Percentiles rank a stretch among this genome's conserved stretches.
These are phyloP conservation scores for Lindgomyces ingoldianus DNA, from an alignment of 495 filamentous ascomycete genomes.

Conservation along the genomic window DNA sequence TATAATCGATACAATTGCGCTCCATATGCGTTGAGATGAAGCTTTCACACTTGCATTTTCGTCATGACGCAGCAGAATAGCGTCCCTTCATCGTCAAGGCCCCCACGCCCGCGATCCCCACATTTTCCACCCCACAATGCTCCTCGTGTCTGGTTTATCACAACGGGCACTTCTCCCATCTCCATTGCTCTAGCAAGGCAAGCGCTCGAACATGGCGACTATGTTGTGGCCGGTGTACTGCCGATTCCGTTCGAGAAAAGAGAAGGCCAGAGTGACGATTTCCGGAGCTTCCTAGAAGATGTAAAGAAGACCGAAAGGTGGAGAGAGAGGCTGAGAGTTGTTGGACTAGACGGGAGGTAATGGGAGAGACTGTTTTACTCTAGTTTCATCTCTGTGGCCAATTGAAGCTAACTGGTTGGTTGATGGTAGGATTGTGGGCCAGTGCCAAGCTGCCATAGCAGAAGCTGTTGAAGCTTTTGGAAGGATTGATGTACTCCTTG, in stretches of 20 bases:
- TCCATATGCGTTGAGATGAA: background rate
- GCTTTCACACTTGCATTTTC: background rate
- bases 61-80: constrained; percentile 33
- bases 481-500: constrained; percentile 82
- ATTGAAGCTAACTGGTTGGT: constrained; percentile 2
- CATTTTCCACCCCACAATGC: constrained; percentile 61
- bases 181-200: constrained; percentile 69
- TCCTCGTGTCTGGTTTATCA: constrained; percentile 83
- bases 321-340: constrained; percentile 45
- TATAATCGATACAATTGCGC: background rate
- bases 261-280: constrained; percentile 49
- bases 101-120: constrained; percentile 42
- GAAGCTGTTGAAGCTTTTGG: constrained; percentile 83
- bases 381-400: constrained; percentile 15
- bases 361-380: background rate
- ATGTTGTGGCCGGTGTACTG: constrained; percentile 73
- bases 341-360: constrained; percentile 44
- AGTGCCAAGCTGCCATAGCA: constrained; percentile 80
- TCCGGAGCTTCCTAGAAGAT: constrained; percentile 58
- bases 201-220: constrained; percentile 82
- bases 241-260: constrained; percentile 59
- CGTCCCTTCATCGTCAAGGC: constrained; percentile 25
- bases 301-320: constrained; percentile 45
- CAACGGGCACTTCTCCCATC: constrained; percentile 78
- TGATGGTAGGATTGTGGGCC: constrained; percentile 40